These are phyloP conservation scores for Hymenochaete sp. DNA, from an alignment of 1,284 basidiomycete genomes.

Conservation along the genomic window DNA sequence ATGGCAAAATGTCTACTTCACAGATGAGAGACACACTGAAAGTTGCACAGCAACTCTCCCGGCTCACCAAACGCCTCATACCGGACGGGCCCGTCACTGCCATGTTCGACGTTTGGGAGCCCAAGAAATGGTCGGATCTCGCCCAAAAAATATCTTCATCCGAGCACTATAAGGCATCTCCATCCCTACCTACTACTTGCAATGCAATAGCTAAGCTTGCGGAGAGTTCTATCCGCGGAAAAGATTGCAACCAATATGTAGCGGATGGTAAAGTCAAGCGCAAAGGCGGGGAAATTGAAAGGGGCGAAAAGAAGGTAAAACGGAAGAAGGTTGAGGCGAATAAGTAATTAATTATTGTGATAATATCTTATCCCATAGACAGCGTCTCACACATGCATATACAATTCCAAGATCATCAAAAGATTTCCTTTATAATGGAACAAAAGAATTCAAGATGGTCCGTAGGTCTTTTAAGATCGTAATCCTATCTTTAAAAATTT, in stretches of 20 bases:
- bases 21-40: slow-evolving; percentile 80
- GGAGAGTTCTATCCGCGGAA: slow-evolving; percentile 16
- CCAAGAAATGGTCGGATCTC: slow-evolving; percentile 34
- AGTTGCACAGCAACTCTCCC: slow-evolving; percentile 54
- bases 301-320: slow-evolving; percentile 35
- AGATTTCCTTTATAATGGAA: too few relatives aligned
- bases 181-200: slow-evolving; percentile 38
- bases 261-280: slow-evolving; percentile 19
- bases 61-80: slow-evolving; percentile 48
- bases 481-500: too few relatives aligned
- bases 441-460: too few relatives aligned
- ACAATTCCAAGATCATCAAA: too few relatives aligned
- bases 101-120: slow-evolving; percentile 35
- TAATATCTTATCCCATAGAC: too few relatives aligned
- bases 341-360: neutral
- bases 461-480: too few relatives aligned
- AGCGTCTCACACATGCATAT: too few relatives aligned
- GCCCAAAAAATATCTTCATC: slow-evolving; percentile 30
- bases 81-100: slow-evolving; percentile 22
- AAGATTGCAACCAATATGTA: neutral
- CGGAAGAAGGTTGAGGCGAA: slow-evolving; percentile 39
- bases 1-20: slow-evolving; percentile 48
- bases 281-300: slow-evolving; percentile 22
- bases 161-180: slow-evolving; percentile 37
- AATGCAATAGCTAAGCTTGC: slow-evolving; percentile 34